Percentiles rank a stretch among this genome's conserved stretches.
Evolutionary conservation across 2,329 filamentous ascomycete species (phyloP).

Genomic region (Colletotrichum echinochloae): DNA sequence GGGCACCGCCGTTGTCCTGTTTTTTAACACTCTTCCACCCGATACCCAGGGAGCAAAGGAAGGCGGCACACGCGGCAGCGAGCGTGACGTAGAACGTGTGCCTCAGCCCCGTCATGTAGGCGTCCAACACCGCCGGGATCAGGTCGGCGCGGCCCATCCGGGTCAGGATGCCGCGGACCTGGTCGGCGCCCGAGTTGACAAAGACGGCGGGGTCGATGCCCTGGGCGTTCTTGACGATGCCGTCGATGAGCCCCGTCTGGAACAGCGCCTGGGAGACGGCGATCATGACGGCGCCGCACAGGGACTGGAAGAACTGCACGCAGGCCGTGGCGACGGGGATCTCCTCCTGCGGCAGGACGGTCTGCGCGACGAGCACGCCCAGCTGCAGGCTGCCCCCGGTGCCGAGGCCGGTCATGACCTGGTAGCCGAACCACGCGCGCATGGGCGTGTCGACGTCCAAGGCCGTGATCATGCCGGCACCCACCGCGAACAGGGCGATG

Average conservation of each 20-base stretch:
- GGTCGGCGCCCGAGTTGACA: conserved; percentile 64
- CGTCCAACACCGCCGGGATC: conserved; percentile 57
- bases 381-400: conserved; percentile 62
- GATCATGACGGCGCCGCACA: conserved; percentile 75
- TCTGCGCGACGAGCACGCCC: conserved; percentile 64
- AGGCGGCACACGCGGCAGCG: conserved; percentile 59
- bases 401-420: conserved; percentile 67
- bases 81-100: conserved; percentile 65
- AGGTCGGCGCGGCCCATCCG: conserved; percentile 55
- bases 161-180: conserved; percentile 59
- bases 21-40: conserved; percentile 68
- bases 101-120: conserved; percentile 63
- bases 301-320: conserved; percentile 71
- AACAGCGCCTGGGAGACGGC: conserved; percentile 76
- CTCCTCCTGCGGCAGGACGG: conserved; percentile 60
- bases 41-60: conserved; percentile 58
- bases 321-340: conserved; percentile 64
- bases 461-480: conserved; percentile 67
- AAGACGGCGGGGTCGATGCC: conserved; percentile 61
- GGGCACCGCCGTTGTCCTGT: conserved; percentile 47
- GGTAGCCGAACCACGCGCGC: conserved; percentile 68
- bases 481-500: conserved; percentile 57
- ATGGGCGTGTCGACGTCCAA: conserved; percentile 60
- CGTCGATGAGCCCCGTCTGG: conserved; percentile 69
- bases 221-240: conserved; percentile 59